Conservation (phyloP, 2,329 filamentous ascomycete genomes). For the Penicillium sp. region DNA sequence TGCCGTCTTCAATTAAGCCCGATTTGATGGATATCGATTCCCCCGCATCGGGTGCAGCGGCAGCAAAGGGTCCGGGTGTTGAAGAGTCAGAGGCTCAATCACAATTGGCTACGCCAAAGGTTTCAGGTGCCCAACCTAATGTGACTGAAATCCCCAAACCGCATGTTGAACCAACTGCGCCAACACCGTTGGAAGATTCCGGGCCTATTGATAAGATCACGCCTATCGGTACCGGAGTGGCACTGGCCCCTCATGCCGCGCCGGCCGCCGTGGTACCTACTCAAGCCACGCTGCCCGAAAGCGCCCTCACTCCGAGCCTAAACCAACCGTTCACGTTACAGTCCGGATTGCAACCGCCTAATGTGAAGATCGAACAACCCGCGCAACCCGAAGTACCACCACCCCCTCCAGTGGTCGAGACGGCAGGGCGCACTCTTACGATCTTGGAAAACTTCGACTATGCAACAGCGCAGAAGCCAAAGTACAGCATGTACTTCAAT, state of each 20-base stretch:
- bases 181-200: neutral
- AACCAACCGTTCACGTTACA: conserved; percentile 11
- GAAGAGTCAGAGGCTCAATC: neutral
- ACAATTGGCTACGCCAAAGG: neutral
- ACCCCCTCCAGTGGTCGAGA: conserved; percentile 46
- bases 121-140: conserved; percentile 1
- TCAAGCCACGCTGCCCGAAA: conserved; percentile 8
- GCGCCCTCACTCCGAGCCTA: conserved; percentile 14
- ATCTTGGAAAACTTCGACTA: conserved; percentile 62
- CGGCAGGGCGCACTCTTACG: conserved; percentile 59
- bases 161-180: neutral
- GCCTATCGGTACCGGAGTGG: neutral
- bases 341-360: conserved; percentile 9
- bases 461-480: conserved; percentile 55
- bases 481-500: conserved; percentile 60
- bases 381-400: conserved; percentile 29
- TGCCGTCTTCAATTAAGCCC: neutral
- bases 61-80: neutral
- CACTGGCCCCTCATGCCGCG: neutral
- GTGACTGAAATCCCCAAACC: neutral
- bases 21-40: conserved; percentile 23
- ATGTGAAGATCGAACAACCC: conserved; percentile 18
- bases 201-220: neutral
- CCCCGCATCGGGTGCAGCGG: conserved; percentile 3
- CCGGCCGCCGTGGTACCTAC: neutral